Percentiles rank a stretch among this genome's conserved stretches.
Evolutionary conservation across 345 rosid species (phyloP).

Genomic region (Pseudoturritis turrita): DNA sequence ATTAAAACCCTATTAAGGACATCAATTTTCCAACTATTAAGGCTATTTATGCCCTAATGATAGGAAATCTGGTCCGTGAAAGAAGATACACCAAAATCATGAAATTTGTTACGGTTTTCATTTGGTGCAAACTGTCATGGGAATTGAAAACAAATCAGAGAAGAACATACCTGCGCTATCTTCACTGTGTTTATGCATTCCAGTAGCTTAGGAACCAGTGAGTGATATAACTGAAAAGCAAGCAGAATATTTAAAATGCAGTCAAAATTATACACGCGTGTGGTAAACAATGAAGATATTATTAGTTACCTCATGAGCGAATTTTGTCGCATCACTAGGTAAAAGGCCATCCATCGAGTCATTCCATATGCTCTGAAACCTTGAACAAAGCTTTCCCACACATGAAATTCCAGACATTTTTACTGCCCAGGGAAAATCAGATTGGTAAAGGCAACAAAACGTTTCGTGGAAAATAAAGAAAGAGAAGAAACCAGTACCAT

Average conservation of each 20-base stretch:
- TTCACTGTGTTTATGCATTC: conserved; percentile 74
- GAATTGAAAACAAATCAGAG: not conserved
- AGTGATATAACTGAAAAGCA: conserved; percentile 54
- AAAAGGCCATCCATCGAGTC: conserved; percentile 34
- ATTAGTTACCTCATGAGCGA: conserved; percentile 59
- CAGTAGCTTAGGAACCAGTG: conserved; percentile 49
- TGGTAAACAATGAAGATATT: not conserved
- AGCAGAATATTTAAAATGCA: conserved; percentile 10
- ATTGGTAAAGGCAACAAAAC: conserved; percentile 4
- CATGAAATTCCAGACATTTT: conserved; percentile 69
- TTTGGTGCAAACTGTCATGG: not conserved
- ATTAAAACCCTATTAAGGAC: not conserved
- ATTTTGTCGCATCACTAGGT: conserved; percentile 36
- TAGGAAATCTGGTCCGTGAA: not conserved
- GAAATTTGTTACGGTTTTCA: not conserved
- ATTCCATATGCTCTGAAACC: conserved; percentile 39
- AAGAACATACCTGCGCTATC: conserved; percentile 77
- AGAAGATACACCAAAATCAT: not conserved
- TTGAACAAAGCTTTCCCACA: conserved; percentile 66
- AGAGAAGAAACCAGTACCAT: conserved; percentile 47
- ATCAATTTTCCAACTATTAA: not conserved
- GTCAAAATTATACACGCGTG: not conserved
- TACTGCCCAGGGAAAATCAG: conserved; percentile 43
- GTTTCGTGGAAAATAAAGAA: not conserved
- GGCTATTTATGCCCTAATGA: not conserved